Conservation (phyloP, 2,329 filamentous ascomycete genomes). For the Ophiostoma sp. region DNA sequence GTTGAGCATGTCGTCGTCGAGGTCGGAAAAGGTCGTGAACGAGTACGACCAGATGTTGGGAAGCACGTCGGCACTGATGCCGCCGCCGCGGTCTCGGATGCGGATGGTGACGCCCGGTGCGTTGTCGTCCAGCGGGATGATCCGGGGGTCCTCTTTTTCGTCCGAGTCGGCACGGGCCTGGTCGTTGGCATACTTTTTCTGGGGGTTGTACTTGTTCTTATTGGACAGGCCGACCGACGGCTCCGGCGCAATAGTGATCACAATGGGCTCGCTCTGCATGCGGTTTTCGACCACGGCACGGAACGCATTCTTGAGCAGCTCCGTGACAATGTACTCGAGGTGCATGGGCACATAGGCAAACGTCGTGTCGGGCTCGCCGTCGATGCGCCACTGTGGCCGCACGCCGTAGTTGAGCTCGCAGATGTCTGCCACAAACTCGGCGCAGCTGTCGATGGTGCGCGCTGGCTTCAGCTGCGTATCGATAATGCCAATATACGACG, state of each 20-base stretch:
- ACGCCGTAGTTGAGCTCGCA: constrained; percentile 95
- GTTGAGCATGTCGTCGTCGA: constrained; percentile 45
- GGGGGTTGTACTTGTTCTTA: constrained; percentile 13
- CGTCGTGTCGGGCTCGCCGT: constrained; percentile 78
- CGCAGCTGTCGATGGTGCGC: constrained; percentile 74
- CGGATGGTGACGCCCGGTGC: constrained; percentile 87
- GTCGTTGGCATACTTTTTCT: constrained; percentile 20
- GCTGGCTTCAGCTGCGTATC: constrained; percentile 83
- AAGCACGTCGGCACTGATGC: constrained; percentile 77
- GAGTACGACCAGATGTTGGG: constrained; percentile 94
- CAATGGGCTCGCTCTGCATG: constrained; percentile 73
- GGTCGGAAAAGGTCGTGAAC: constrained; percentile 87
- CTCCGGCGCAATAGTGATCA: constrained; percentile 82
- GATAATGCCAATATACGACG: constrained; percentile 82
- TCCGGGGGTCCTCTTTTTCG: constrained; percentile 31
- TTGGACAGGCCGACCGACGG: constrained; percentile 35
- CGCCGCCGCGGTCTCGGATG: constrained; percentile 91
- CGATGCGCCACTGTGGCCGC: constrained; percentile 71
- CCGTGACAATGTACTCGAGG: constrained; percentile 94
- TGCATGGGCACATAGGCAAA: constrained; percentile 95
- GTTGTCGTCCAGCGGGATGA: constrained; percentile 56
- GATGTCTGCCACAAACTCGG: constrained; percentile 87
- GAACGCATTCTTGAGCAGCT: constrained; percentile 95
- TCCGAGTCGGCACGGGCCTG: constrained; percentile 17
- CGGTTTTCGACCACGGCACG: constrained; percentile 82